Evolutionary conservation across 768 basidiomycete genomes (phyloP), one percentile per base, ranked within the genome.

Genomic region (Hydnomerulius pinastri): DNA sequence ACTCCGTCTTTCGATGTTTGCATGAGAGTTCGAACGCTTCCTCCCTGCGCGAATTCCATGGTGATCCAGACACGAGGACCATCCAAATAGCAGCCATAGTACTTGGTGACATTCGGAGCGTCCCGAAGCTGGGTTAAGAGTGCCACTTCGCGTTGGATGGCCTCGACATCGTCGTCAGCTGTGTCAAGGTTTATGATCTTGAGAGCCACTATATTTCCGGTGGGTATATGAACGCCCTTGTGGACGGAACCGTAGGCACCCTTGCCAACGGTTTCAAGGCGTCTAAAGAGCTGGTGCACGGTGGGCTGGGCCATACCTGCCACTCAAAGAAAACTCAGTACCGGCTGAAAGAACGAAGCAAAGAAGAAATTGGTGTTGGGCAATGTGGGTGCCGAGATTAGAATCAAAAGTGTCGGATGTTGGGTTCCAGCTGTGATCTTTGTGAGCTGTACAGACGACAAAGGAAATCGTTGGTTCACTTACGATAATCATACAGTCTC

Each of bases 181-280:
- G 88, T 95, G 71, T 98, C 97, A 58, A 98, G 86, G 71, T 98
- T 92, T 75, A 99, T 98, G 69, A 98, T 95, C 74, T 99, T 99
- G 73, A 98, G 85, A 15, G 95, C 97, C 28, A 99, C 92, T 48
- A 94, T 78, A 48, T 90, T 89, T 17, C 92, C 91, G 0, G 92
- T 87, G 0, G 86, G 78, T 43, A 90, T 80, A 59, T 98, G 88
- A 47, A 85, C 75, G 12, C 92, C 96, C 65, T 88, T 92, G 75
- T 95, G 92, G 12, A 99, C 96, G 8, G 92, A 92, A 38, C 97
- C 96, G 70, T 94, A 98, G 1, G 93, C 90, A 54, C 95, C 96
- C 70, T 92, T 94, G 27, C 96, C 95, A 28, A 96, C 79, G n/a
- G 91, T 87, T 69, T 96, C 92, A 35, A 95, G 82, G 62, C 91